Percentiles rank a stretch among this genome's conserved stretches.
These are phyloP conservation scores for Boletus eberwhitei DNA, from an alignment of 768 basidiomycete genomes.

Conservation along the genomic window DNA sequence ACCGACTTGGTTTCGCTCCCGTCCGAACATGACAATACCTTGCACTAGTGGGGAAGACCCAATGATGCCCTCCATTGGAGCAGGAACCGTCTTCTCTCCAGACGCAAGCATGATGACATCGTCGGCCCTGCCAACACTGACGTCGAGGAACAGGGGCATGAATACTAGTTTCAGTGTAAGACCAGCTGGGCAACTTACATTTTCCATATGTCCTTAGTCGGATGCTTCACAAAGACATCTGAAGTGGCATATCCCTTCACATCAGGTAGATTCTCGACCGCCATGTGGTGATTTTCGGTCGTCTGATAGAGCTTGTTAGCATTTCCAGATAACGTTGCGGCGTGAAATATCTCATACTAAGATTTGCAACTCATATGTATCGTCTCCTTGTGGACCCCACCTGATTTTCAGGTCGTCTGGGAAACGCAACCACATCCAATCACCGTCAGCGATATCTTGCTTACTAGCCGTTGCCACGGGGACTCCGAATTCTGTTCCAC, in stretches of 20 bases:
- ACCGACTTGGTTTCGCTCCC: constrained; percentile 31
- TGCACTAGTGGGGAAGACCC: constrained; percentile 18
- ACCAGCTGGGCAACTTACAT: constrained; percentile 17
- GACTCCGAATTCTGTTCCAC: constrained; percentile 31
- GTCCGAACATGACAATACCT: constrained; percentile 34
- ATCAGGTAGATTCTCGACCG: constrained; percentile 37
- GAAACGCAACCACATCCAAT: constrained; percentile 38
- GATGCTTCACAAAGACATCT: constrained; percentile 45
- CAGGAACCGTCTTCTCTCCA: constrained; percentile 25
- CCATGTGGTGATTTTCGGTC: neutral
- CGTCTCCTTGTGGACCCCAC: constrained; percentile 34
- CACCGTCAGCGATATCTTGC: constrained; percentile 14
- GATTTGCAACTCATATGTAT: constrained; percentile 36
- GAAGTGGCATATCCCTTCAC: constrained; percentile 39
- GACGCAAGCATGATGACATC: constrained; percentile 31
- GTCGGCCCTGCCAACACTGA: constrained; percentile 34
- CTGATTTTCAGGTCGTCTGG: constrained; percentile 20
- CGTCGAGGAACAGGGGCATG: neutral
- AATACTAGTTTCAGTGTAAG: neutral
- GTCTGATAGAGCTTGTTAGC: neutral
- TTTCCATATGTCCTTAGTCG: constrained; percentile 39
- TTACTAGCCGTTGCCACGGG: neutral
- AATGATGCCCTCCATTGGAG: constrained; percentile 28
- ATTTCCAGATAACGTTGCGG: neutral
- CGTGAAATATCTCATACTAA: constrained; percentile 25